Percentiles rank a stretch among this genome's conserved stretches.
Evolutionary conservation across 352 stramenopile species (phyloP).

Genomic region (Globisporangium perplexum): DNA sequence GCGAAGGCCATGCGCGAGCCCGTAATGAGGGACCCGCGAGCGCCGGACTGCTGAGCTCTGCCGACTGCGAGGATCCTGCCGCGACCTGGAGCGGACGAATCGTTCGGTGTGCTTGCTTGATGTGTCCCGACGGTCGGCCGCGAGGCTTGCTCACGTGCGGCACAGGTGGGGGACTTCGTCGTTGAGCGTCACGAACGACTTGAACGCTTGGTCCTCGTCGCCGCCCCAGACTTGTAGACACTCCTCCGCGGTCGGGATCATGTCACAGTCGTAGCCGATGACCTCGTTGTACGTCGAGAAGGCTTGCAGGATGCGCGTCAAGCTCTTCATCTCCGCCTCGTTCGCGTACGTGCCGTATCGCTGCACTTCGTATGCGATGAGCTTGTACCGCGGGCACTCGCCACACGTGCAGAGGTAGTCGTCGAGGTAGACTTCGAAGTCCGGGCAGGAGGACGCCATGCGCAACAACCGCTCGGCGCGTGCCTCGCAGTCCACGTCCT

Average conservation of each 20-base stretch:
- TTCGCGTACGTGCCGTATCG: constrained; percentile 22
- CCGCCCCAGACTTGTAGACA: constrained; percentile 52
- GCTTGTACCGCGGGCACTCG: constrained; percentile 51
- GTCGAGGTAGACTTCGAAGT: constrained; percentile 32
- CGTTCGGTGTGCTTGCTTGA: not conserved
- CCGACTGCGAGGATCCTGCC: constrained; percentile 1
- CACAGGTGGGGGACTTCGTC: constrained; percentile 49
- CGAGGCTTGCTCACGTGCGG: constrained; percentile 2
- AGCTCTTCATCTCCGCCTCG: constrained; percentile 24
- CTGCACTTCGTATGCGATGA: constrained; percentile 41
- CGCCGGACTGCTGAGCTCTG: constrained; percentile 32
- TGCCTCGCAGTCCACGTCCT: constrained; percentile 25
- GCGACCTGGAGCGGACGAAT: not conserved
- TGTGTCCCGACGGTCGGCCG: not conserved
- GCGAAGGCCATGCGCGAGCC: constrained; percentile 2
- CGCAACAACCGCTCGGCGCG: constrained; percentile 23
- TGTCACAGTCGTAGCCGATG: constrained; percentile 39
- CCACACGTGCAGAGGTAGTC: constrained; percentile 64
- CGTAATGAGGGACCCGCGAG: constrained; percentile 22
- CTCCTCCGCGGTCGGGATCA: constrained; percentile 47
- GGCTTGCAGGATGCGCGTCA: constrained; percentile 50
- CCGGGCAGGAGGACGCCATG: constrained; percentile 19
- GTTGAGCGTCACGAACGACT: constrained; percentile 51
- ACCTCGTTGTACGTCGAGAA: constrained; percentile 75
- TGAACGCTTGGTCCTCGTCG: constrained; percentile 59